Conservation (phyloP, 2,329 filamentous ascomycete species). For the Cytospora leucostoma region DNA sequence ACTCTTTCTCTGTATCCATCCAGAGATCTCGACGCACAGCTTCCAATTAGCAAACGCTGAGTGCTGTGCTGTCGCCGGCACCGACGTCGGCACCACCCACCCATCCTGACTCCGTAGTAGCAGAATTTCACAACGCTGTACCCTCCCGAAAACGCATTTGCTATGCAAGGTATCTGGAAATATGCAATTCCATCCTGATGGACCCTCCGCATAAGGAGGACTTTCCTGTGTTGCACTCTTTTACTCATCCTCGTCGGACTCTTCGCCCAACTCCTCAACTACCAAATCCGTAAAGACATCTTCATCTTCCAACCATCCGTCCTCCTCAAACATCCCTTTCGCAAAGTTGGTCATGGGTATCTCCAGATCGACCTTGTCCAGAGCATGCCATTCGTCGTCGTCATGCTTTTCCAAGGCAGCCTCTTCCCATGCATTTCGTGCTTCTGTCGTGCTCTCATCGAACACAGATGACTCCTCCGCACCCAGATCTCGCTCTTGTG, state of each 20-base stretch:
- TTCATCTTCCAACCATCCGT: conserved; percentile 1
- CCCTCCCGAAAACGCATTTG: conserved; percentile 9
- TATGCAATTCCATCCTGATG: background rate
- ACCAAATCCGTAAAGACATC: conserved; percentile 1
- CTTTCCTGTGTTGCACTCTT: background rate
- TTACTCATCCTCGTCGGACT: background rate
- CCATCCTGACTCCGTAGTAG: conserved; percentile 8
- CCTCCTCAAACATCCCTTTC: background rate
- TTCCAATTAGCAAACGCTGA: conserved; percentile 4
- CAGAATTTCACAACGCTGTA: conserved; percentile 14
- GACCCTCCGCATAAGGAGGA: background rate
- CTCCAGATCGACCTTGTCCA: background rate
- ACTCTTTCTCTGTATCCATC: background rate
- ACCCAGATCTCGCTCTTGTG: background rate
- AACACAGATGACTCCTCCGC: background rate
- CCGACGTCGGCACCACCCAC: background rate
- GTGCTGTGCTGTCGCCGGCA: conserved; percentile 6
- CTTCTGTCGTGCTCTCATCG: conserved; percentile 7
- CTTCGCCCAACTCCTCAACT: background rate
- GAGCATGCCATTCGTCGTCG: background rate
- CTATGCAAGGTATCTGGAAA: conserved; percentile 19
- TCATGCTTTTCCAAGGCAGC: conserved; percentile 3
- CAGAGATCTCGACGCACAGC: background rate
- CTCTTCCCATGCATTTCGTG: conserved; percentile 13
- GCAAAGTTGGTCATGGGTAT: background rate